Percentiles rank a stretch among this genome's conserved stretches.
Evolutionary conservation across 1,139 yeast genomes (phyloP).

Genomic region (Diutina sp.): DNA sequence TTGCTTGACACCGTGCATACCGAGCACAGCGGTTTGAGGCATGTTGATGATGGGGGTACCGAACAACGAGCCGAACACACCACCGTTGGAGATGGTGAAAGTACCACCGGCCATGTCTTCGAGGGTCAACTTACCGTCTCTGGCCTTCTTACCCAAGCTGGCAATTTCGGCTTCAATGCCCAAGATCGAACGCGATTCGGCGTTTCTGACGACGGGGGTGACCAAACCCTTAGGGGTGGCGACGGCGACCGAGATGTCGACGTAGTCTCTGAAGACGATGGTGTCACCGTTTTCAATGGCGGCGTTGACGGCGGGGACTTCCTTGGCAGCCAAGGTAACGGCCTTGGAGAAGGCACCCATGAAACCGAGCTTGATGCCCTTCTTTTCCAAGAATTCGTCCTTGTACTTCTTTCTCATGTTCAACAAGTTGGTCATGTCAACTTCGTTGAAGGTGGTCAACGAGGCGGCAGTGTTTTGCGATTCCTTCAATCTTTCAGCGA

Average conservation of each 20-base stretch:
- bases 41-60: constrained; percentile 98
- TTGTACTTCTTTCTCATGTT: constrained; percentile 94
- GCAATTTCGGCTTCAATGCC: constrained; percentile 85
- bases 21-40: constrained; percentile 97
- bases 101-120: constrained; percentile 99
- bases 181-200: constrained; percentile 78
- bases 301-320: constrained; percentile 90
- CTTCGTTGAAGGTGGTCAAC: constrained; percentile 94
- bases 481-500: constrained; percentile 98
- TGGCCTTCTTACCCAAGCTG: constrained; percentile 79
- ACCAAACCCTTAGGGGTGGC: constrained; percentile 99
- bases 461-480: constrained; percentile 99
- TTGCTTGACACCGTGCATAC: constrained; percentile 95
- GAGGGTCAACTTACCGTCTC: constrained; percentile 90
- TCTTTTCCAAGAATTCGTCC: constrained; percentile 90
- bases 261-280: constrained; percentile 90
- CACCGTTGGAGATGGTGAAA: constrained; percentile 97
- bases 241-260: constrained; percentile 92
- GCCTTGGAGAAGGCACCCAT: constrained; percentile 99
- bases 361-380: constrained; percentile 93
- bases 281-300: constrained; percentile 89
- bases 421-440: constrained; percentile 86
- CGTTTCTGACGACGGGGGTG: constrained; percentile 96
- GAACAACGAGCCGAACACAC: constrained; percentile 94
- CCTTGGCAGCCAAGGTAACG: constrained; percentile 84